Evolutionary conservation across 164 flowering plant species (phyloP), one percentile per base, ranked within the genome.

Genomic region (Liriodendron chinense): DNA sequence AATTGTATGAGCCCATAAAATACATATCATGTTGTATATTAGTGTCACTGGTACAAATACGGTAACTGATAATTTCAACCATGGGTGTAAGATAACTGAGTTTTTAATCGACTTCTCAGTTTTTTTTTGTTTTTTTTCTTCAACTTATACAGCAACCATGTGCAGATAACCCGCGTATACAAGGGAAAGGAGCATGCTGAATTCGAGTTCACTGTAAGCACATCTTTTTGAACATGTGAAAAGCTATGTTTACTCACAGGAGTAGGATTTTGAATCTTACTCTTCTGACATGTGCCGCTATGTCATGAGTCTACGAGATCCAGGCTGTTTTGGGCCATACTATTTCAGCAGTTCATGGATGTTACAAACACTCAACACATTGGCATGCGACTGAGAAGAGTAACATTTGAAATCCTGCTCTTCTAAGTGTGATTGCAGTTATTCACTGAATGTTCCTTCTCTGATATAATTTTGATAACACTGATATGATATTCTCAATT

Each of bases 81-180:
- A 34, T 34, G 6, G 43, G 43, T 34, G 43, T 34, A 34, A 34
- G 43, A 34, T 34, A 34, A 3, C 43, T 64, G 22, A 7, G 4
- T 64, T 64, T 23, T 21, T 64, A 9, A 13, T 67, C n/a, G n/a
- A 12, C 9, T 57, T 26, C 25, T 18, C 8, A 47, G 24, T 23
- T 59, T 73, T 7, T 6, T 67, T 26, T 25, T 26, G 4, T n/a
- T 20, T 2, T 9, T 67, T 28, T 26, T 63, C 5, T 63, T 63
- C 20, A 10, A 25, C 69, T 67, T 22, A 64, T 10, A 64, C 24
- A 64, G 28, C 67, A 25, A 26, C 23, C 64, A 20, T 50, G 7
- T 49, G 68, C 92, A 94, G 98, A 80, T 89, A 76, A 93, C 95
- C n/a, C 87, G 98, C 80, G 86, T 94, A 18, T 93, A 89, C 85